phyloP scores from a whole-genome alignment of 768 basidiomycete genomes.

The Cyclocybe aegerita region DNA sequence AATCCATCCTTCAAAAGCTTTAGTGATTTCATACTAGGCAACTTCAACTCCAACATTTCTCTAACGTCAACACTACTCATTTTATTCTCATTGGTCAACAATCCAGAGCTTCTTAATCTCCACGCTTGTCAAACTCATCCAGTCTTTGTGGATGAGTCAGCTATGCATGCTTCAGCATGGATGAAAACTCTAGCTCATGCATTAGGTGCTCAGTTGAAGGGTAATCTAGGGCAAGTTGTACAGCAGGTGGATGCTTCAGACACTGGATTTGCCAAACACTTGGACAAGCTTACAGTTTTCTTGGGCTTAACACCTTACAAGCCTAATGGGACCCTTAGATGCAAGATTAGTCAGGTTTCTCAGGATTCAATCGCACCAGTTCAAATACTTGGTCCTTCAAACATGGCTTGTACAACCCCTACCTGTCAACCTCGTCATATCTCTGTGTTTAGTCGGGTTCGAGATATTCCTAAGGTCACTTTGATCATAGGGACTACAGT shows the following conservation, averaged over 20 bases:
- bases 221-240: background rate
- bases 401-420: background rate
- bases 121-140: conserved; percentile 13
- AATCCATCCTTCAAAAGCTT: conserved; percentile 12
- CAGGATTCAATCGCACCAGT: background rate
- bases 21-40: conserved; percentile 11
- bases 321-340: background rate
- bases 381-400: background rate
- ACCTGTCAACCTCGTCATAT: background rate
- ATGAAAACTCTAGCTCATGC: background rate
- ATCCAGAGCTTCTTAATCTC: conserved; percentile 16
- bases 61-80: conserved; percentile 14
- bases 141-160: no score
- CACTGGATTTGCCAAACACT: no score
- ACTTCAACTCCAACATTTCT: conserved; percentile 14
- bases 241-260: no score
- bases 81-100: conserved; percentile 17
- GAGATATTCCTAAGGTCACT: conserved; percentile 5
- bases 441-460: no score
- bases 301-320: background rate
- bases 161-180: background rate
- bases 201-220: background rate
- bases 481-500: conserved; percentile 6
- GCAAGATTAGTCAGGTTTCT: background rate
- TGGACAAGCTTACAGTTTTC: background rate